phyloP scores from a whole-genome alignment of 2,329 filamentous ascomycete species.

The Macrophomina tecta region DNA sequence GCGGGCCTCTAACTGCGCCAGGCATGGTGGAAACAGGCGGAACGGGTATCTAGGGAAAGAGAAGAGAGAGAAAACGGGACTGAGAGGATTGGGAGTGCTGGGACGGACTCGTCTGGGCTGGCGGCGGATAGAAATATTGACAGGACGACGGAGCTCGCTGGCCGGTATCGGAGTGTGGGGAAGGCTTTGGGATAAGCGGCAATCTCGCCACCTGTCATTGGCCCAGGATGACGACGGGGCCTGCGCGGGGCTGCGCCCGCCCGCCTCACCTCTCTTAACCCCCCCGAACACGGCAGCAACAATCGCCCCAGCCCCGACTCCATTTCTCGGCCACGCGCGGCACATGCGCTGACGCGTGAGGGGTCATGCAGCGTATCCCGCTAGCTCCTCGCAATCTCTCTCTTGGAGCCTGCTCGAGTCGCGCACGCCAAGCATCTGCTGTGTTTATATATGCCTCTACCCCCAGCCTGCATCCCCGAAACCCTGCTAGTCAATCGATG shows the following conservation, averaged over 20 bases:
- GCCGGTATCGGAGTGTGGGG: slow-evolving; percentile 27
- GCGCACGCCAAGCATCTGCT: not conserved
- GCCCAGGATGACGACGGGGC: not conserved
- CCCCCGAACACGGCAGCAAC: not conserved
- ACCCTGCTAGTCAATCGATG: slow-evolving; percentile 10
- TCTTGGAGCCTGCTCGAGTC: not conserved
- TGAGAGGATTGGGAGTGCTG: slow-evolving; percentile 16
- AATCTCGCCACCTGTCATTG: slow-evolving; percentile 23
- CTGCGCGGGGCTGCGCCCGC: slow-evolving; percentile 5
- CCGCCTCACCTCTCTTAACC: slow-evolving; percentile 8
- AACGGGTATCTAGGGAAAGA: slow-evolving; percentile 32
- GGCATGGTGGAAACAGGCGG: slow-evolving; percentile 67
- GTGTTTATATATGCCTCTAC: slow-evolving; percentile 1
- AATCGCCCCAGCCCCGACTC: not conserved
- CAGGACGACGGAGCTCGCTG: slow-evolving; percentile 4
- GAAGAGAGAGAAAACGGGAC: slow-evolving; percentile 5
- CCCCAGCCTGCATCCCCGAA: slow-evolving; percentile 1
- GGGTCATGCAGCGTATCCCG: slow-evolving; percentile 1
- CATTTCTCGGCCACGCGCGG: slow-evolving; percentile 8
- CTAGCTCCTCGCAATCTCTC: not conserved
- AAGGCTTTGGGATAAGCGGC: slow-evolving; percentile 25
- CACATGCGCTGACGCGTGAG: not conserved
- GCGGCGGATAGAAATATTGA: slow-evolving; percentile 27
- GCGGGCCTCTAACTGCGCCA: slow-evolving; percentile 71
- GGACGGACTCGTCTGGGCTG: slow-evolving; percentile 4